Conservation (phyloP, 2,329 filamentous ascomycete species). For the Pseudonectria buxi region DNA sequence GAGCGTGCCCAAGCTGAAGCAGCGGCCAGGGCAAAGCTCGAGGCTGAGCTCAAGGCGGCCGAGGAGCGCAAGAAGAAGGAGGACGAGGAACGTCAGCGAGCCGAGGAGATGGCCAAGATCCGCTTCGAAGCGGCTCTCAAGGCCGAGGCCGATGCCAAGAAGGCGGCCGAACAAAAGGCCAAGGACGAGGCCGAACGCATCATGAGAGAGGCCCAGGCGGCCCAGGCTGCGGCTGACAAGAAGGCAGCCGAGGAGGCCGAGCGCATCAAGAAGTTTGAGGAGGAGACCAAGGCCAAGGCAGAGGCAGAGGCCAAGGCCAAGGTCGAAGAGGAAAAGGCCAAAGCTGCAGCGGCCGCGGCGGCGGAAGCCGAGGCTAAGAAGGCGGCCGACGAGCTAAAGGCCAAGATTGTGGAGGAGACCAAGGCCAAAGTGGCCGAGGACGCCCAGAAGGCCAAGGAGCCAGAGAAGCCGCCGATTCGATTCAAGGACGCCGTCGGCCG, state of each 20-base stretch:
- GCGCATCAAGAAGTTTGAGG: slow-evolving; percentile 37
- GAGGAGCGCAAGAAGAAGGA: slow-evolving; percentile 36
- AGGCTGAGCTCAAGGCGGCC: slow-evolving; percentile 36
- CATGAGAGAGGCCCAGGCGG: slow-evolving; percentile 32
- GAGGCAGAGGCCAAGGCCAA: slow-evolving; percentile 30
- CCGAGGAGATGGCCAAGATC: slow-evolving; percentile 41
- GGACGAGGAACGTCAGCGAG: slow-evolving; percentile 32
- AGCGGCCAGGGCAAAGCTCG: slow-evolving; percentile 31
- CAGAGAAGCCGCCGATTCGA: slow-evolving; percentile 67
- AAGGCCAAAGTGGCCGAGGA: slow-evolving; percentile 42
- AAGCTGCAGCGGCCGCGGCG: slow-evolving; percentile 33
- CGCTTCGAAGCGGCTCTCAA: slow-evolving; percentile 37
- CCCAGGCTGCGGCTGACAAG: slow-evolving; percentile 34
- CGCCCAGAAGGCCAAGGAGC: slow-evolving; percentile 43
- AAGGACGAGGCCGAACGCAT: slow-evolving; percentile 38
- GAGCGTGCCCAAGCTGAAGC: slow-evolving; percentile 36
- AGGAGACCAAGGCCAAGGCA: slow-evolving; percentile 33
- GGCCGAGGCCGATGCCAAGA: slow-evolving; percentile 35
- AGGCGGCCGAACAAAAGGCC: slow-evolving; percentile 32
- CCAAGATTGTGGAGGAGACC: slow-evolving; percentile 50
- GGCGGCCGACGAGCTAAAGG: slow-evolving; percentile 53
- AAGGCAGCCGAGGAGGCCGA: slow-evolving; percentile 31
- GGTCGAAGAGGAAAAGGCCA: slow-evolving; percentile 38
- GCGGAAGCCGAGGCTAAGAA: slow-evolving; percentile 46
- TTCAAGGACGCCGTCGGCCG: slow-evolving; percentile 89